Conservation (phyloP, 176 grass and related monocot species). For the Zea luxurians region DNA sequence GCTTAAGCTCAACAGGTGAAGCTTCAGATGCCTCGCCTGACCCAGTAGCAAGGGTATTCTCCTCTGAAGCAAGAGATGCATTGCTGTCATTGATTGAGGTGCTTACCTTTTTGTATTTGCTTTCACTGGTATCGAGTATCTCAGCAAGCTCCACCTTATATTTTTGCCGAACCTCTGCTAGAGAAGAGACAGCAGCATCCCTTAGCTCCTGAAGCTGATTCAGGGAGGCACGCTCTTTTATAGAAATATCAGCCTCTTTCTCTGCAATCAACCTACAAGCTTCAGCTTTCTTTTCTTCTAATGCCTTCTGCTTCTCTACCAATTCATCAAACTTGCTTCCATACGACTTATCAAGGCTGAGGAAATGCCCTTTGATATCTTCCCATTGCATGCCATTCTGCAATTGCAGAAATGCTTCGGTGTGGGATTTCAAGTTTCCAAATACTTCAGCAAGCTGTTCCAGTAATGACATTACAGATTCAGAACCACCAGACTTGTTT, state of each 20-base stretch:
- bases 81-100: conserved; percentile 54
- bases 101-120: conserved; percentile 78
- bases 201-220: conserved; percentile 73
- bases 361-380: conserved; percentile 66
- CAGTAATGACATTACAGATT: conserved; percentile 48
- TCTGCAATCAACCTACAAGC: conserved; percentile 58
- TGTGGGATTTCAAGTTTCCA: conserved; percentile 68
- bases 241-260: conserved; percentile 62
- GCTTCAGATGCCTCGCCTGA: conserved; percentile 48
- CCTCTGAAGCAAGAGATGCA: conserved; percentile 61
- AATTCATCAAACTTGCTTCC: conserved; percentile 74
- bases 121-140: conserved; percentile 63
- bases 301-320: conserved; percentile 57
- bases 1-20: conserved; percentile 52
- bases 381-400: conserved; percentile 64
- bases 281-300: conserved; percentile 61
- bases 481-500: conserved; percentile 36
- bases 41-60: conserved; percentile 54
- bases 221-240: conserved; percentile 62
- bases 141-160: conserved; percentile 73
- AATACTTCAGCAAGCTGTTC: conserved; percentile 75
- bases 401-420: conserved; percentile 50
- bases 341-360: conserved; percentile 64
- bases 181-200: conserved; percentile 63
- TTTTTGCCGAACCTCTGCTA: conserved; percentile 74